These are phyloP conservation scores for Penicillium sp. DNA, from an alignment of 2,329 filamentous ascomycete species.

Conservation along the genomic window DNA sequence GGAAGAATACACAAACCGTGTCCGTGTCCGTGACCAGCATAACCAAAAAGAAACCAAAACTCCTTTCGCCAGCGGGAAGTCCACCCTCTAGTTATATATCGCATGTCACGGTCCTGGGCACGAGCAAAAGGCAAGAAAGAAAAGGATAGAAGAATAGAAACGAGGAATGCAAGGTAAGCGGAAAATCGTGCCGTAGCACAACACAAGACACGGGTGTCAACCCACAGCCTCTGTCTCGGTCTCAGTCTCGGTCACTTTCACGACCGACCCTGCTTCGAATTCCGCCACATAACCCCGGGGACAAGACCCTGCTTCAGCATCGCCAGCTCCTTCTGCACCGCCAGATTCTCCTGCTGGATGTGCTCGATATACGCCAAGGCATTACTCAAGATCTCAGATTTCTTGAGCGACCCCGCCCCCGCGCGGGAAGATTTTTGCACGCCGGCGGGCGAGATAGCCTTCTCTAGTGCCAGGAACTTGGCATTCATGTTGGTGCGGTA, in stretches of 20 bases:
- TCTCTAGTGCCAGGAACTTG: conserved; percentile 44
- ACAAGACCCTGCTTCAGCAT: conserved; percentile 34
- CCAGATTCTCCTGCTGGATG: conserved; percentile 38
- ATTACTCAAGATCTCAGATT: conserved; percentile 42
- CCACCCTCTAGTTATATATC: conserved; percentile 19
- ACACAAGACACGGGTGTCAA: background rate
- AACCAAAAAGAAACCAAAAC: background rate
- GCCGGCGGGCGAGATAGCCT: conserved; percentile 35
- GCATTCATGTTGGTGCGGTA: conserved; percentile 48
- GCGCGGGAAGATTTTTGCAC: conserved; percentile 28
- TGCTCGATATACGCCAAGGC: conserved; percentile 41
- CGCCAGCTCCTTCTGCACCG: conserved; percentile 36
- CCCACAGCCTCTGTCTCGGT: background rate
- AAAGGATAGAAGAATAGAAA: background rate
- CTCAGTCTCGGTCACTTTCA: background rate
- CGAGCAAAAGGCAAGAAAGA: background rate
- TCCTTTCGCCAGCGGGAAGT: background rate
- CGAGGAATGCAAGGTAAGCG: background rate
- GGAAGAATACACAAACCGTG: background rate
- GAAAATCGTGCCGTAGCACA: background rate
- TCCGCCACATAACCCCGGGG: conserved; percentile 29
- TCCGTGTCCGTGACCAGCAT: background rate
- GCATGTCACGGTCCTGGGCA: conserved; percentile 21
- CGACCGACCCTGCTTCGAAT: conserved; percentile 16
- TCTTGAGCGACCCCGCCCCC: conserved; percentile 39